Conservation (phyloP, 345 rosid genomes). For the Eucalyptus erythrocorys region DNA sequence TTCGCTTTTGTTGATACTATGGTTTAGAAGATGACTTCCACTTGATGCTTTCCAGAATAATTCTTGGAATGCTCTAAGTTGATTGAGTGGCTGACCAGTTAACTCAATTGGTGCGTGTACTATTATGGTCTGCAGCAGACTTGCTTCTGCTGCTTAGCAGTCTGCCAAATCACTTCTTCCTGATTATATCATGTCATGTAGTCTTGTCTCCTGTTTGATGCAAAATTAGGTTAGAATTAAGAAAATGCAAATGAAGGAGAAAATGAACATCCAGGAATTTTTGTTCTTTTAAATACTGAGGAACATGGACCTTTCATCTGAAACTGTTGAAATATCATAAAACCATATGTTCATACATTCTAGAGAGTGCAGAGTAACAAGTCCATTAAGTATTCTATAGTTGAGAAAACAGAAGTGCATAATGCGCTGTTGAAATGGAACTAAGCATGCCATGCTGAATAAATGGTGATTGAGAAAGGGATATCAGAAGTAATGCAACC, state of each 20-base stretch:
- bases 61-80: background rate
- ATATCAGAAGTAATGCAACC: background rate
- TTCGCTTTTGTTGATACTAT: conserved; percentile 8
- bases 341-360: background rate
- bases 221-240: background rate
- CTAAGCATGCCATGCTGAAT: background rate
- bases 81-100: background rate
- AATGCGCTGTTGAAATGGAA: background rate
- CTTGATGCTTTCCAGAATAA: background rate
- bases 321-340: background rate
- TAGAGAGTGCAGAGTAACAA: background rate
- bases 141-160: background rate
- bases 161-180: background rate
- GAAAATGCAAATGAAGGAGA: background rate
- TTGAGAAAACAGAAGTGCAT: background rate
- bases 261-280: background rate
- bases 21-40: background rate
- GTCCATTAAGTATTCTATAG: background rate
- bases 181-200: background rate
- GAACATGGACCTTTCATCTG: background rate
- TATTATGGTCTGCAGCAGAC: background rate
- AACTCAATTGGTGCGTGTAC: background rate
- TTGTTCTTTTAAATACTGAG: background rate
- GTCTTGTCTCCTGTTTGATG: background rate
- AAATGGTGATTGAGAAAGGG: background rate